Percentiles rank a stretch among this genome's conserved stretches.
Conservation (phyloP, 2,329 filamentous ascomycete species). For the Epichloe typhina region DNA sequence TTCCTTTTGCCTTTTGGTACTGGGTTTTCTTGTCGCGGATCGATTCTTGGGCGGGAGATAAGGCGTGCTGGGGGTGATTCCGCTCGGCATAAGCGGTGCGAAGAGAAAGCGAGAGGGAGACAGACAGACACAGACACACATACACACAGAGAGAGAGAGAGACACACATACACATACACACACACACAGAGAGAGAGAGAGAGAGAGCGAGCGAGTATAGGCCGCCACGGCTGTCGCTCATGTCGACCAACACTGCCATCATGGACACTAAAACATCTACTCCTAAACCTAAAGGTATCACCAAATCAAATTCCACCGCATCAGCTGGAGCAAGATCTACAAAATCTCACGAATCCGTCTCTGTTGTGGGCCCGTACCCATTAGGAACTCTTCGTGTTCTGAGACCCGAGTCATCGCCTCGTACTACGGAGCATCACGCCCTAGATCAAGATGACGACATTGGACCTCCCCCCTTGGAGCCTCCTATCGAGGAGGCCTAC, state of each 20-base stretch:
- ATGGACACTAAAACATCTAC: slow-evolving; percentile 14
- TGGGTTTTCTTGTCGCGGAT: background rate
- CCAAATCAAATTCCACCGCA: slow-evolving; percentile 22
- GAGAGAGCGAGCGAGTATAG: background rate
- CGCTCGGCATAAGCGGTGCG: background rate
- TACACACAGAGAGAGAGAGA: too few species aligned
- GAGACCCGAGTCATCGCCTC: slow-evolving; percentile 10
- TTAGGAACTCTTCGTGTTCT: slow-evolving; percentile 30
- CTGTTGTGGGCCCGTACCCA: slow-evolving; percentile 26
- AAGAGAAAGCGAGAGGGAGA: background rate
- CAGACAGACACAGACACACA: too few species aligned
- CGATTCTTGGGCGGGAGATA: background rate
- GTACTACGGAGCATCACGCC: background rate
- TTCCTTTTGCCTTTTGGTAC: background rate
- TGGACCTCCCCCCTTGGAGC: slow-evolving; percentile 19
- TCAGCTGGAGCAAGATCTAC: slow-evolving; percentile 15
- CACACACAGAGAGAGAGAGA: too few species aligned
- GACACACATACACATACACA: too few species aligned
- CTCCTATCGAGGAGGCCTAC: slow-evolving; percentile 6
- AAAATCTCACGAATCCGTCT: slow-evolving; percentile 24
- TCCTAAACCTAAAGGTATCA: slow-evolving; percentile 14
- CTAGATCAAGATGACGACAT: slow-evolving; percentile 13
- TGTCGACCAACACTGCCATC: background rate
- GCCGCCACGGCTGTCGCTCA: background rate
- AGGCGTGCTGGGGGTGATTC: background rate